These are phyloP conservation scores for Fusarium cyanostomum DNA, from an alignment of 2,329 filamentous ascomycete species.

Conservation along the genomic window DNA sequence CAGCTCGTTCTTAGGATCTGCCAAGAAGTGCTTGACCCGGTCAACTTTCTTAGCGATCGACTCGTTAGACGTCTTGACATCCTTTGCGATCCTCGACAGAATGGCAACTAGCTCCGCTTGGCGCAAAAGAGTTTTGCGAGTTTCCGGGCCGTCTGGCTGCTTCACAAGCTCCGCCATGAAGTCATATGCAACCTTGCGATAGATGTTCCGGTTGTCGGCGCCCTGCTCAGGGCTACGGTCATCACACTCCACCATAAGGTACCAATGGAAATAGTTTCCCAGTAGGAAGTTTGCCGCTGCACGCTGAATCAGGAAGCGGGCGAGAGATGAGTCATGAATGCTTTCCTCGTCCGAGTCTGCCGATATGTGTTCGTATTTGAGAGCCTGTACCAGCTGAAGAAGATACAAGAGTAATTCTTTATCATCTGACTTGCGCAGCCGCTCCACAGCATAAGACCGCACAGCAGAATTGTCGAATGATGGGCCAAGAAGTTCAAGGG, in stretches of 20 bases:
- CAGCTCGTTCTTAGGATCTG: slow-evolving; percentile 91
- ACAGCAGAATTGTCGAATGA: slow-evolving; percentile 90
- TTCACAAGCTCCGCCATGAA: slow-evolving; percentile 91
- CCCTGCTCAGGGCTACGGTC: slow-evolving; percentile 81
- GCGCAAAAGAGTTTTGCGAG: slow-evolving; percentile 78
- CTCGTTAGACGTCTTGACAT: slow-evolving; percentile 83
- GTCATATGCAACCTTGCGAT: slow-evolving; percentile 92
- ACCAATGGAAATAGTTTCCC: slow-evolving; percentile 98
- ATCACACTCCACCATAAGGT: slow-evolving; percentile 96
- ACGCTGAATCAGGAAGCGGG: slow-evolving; percentile 86
- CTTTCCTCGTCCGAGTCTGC: slow-evolving; percentile 65
- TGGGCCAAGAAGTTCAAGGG: slow-evolving; percentile 90
- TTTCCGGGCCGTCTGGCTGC: slow-evolving; percentile 73
- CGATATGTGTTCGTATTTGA: slow-evolving; percentile 89
- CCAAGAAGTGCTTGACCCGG: slow-evolving; percentile 82
- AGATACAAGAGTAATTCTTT: slow-evolving; percentile 91
- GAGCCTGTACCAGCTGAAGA: slow-evolving; percentile 91
- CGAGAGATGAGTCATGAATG: slow-evolving; percentile 81
- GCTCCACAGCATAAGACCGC: slow-evolving; percentile 90
- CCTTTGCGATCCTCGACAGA: slow-evolving; percentile 86
- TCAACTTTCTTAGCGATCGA: slow-evolving; percentile 84
- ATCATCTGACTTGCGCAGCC: slow-evolving; percentile 90
- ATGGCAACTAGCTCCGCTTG: slow-evolving; percentile 92
- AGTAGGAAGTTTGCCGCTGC: slow-evolving; percentile 89
- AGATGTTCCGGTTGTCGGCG: slow-evolving; percentile 81